Base-by-base conservation (phyloP, 768 basidiomycete genomes). In the Mycena sanguinolenta region DNA sequence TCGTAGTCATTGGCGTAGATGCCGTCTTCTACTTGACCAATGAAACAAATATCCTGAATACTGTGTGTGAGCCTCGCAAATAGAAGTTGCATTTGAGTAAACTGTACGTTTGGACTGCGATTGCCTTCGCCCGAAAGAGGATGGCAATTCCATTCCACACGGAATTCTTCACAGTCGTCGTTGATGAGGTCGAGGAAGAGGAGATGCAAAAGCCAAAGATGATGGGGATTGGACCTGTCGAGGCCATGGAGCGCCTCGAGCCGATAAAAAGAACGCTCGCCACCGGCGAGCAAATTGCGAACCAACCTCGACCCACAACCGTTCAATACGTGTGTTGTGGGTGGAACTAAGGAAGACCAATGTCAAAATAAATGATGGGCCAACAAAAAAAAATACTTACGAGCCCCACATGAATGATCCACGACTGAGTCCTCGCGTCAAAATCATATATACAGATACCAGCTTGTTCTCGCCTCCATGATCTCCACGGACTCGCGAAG, bases 391-490 rank as follows among this genome's bases (percentile, higher is more conserved):
- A 13, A 1, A 8, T n/a, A 58, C 67, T 54, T 30, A 54, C 50
- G 50, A 52, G 6, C 50, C 50, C 50, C 58, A 67, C 10, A 54
- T 34, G 27, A 65, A 67, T 30, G 57, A 68, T 2, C 9, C 75
- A 30, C 73, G 63, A 38, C 72, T 67, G 1, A 70, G 54, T 2
- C 79, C 79, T 5, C 70, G 62, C 0, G 54, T 23, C 59, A 72
- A 52, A 27, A 79, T 74, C 79, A 81, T 80, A 23, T 63, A 76
- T 1, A 72, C 65, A 1, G 77, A 70, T 13, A 77, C 75, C 17
- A 69, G 59, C n/a, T 73, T 70, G 63, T 81, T 81, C 60, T 80
- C 76, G 0, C 73, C 75, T 0, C 77, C 77, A 34, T 61, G 66
- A 63, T 78, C 77, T 13, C 76, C 75, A 27, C 69, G 62, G 6